These are phyloP conservation scores for Daucus carota DNA, from an alignment of 129 eudicot species.

Conservation along the genomic window DNA sequence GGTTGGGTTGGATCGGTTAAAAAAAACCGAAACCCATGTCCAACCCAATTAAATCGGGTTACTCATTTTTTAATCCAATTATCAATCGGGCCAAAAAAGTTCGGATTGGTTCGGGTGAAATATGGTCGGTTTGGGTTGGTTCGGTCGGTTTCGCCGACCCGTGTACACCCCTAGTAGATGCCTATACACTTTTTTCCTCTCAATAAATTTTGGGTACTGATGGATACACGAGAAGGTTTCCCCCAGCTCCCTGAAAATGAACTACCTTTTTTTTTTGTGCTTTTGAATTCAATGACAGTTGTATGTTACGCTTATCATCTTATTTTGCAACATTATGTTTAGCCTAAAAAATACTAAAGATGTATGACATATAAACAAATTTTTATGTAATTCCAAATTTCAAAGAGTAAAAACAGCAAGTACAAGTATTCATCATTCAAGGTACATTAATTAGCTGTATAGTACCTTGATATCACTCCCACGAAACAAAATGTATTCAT, in stretches of 20 bases:
- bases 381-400: not conserved
- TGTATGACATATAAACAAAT: not conserved
- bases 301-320: not conserved
- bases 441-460: not conserved
- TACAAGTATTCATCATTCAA: not conserved
- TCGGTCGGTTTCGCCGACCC: no score
- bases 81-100: no score
- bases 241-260: not conserved
- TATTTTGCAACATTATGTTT: not conserved
- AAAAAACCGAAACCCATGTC: no score
- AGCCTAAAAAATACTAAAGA: not conserved
- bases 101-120: no score
- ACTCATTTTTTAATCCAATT: no score
- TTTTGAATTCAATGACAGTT: not conserved
- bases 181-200: not conserved
- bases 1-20: no score
- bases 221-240: not conserved
- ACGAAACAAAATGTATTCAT: conserved; percentile 79
- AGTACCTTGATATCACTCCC: conserved; percentile 92
- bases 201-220: not conserved
- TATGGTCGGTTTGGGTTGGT: no score
- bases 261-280: not conserved
- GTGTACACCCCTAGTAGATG: not conserved
- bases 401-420: not conserved
- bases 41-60: no score